Base-by-base conservation (phyloP, 768 basidiomycete species). In the Mycena indigotica region DNA sequence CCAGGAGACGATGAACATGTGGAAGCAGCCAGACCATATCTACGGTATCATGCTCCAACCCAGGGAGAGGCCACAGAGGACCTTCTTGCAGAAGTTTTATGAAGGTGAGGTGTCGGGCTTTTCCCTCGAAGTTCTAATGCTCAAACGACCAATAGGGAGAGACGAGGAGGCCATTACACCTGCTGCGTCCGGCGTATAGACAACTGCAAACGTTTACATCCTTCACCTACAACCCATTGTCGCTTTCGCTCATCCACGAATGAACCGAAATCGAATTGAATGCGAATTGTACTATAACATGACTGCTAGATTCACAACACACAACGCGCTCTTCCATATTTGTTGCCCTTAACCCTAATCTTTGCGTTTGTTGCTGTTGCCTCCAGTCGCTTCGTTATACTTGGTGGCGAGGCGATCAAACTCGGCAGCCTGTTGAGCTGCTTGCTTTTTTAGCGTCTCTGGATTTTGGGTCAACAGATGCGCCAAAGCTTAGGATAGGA, bases 1-100 rank as follows among this genome's bases (percentile, higher is more conserved):
- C 68, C 96, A 98, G 79, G 96, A 98, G 80, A 88, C 89, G 52
- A 79, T 97, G 80, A 98, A 98, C 69, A 84, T 83, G 66, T 98
- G 95, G 95, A 95, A 95, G 69, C 89, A 91, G 77, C 82, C 79
- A 40, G 89, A 92, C 59, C 91, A 94, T 67, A 76, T 94, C 28
- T 73, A 86, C 71, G 91, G 90, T 2, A 82, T 90, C 29, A 69
- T 93, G 50, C 72, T 92, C 57, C 71, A 81, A 59, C 75, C 77
- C 6, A 73, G 75, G 61, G 71, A 73, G 28, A 62, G 69, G 53
- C 73, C 78, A 1, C 75, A 80, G 52, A 78, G 80, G 57, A 83
- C 87, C 21, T 93, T 94, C 70, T 74, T 94, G 80, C 83, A 93
- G 73, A 90, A 85, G 77, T 94, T 94, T 66, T 88, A 86, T 53